Conservation (phyloP, 768 basidiomycete genomes). For the Tylopilus intermedius region DNA sequence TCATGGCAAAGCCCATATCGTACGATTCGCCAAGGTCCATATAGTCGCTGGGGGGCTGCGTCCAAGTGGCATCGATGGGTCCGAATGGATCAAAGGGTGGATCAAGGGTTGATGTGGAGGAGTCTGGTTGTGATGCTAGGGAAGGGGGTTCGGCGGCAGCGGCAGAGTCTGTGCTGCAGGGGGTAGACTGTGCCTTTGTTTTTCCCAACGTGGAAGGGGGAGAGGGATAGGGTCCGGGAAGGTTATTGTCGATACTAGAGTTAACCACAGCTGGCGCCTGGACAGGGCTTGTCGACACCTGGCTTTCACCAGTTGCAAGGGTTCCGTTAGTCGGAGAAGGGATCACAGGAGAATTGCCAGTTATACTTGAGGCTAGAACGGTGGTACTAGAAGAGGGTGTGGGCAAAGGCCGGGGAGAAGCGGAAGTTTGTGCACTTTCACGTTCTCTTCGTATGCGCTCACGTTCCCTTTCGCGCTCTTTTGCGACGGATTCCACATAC, state of each 20-base stretch:
- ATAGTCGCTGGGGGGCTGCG: slow-evolving; percentile 31
- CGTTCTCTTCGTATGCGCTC: slow-evolving; percentile 67
- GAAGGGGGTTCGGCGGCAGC: slow-evolving; percentile 14
- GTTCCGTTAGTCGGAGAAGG: slow-evolving; percentile 11
- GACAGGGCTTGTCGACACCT: slow-evolving; percentile 13
- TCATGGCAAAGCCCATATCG: slow-evolving; percentile 49
- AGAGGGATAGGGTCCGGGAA: slow-evolving; percentile 47
- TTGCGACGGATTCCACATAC: slow-evolving; percentile 72
- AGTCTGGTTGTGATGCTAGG: slow-evolving; percentile 11
- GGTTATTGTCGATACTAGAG: slow-evolving; percentile 19
- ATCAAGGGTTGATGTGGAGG: slow-evolving; percentile 18
- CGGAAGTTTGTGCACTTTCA: slow-evolving; percentile 39
- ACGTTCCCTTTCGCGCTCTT: slow-evolving; percentile 73
- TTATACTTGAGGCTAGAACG: slow-evolving; percentile 8
- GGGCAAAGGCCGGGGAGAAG: slow-evolving; percentile 22
- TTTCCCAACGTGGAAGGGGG: slow-evolving; percentile 47
- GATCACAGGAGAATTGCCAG: slow-evolving; percentile 13
- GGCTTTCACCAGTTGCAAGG: slow-evolving; percentile 15
- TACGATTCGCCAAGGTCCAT: slow-evolving; percentile 36
- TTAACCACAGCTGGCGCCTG: slow-evolving; percentile 11
- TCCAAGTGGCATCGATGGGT: slow-evolving; percentile 38
- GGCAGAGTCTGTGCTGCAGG: slow-evolving; percentile 21
- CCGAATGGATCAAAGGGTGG: slow-evolving; percentile 42
- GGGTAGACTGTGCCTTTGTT: slow-evolving; percentile 4
- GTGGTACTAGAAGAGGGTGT: slow-evolving; percentile 21